These are phyloP conservation scores for Kluyveromyces aestuarii DNA, from an alignment of 805 yeast genomes.

Conservation along the genomic window DNA sequence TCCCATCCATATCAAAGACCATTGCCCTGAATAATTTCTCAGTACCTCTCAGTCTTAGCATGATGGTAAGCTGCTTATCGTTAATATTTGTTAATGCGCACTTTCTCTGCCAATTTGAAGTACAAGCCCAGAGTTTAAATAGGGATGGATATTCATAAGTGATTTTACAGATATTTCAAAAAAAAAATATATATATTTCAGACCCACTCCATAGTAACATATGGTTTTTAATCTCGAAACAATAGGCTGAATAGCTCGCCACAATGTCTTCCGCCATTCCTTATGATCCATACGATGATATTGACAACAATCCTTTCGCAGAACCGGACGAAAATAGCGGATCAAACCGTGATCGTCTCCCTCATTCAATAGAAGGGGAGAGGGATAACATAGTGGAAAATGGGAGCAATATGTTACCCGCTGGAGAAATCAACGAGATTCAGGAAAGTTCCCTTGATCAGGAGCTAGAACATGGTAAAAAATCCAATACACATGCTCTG, in stretches of 20 bases:
- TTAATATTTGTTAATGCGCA: too few species aligned
- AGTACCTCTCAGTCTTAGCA: slow-evolving; percentile 1
- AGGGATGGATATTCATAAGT: background rate
- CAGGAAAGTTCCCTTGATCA: background rate
- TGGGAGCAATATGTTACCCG: background rate
- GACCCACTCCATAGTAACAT: too few species aligned
- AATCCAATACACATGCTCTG: background rate
- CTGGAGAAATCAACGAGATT: background rate
- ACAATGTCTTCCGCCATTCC: slow-evolving; percentile 13
- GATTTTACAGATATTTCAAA: background rate
- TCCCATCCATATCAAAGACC: slow-evolving; percentile 76
- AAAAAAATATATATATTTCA: background rate
- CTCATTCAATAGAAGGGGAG: background rate
- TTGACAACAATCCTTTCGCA: slow-evolving; percentile 55
- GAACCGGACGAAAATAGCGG: slow-evolving; percentile 29
- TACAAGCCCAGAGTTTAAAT: background rate
- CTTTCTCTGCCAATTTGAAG: too few species aligned
- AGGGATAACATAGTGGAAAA: background rate
- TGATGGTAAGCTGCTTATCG: background rate
- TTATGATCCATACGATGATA: slow-evolving; percentile 34
- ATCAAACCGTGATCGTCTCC: slow-evolving; percentile 1
- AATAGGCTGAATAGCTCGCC: slow-evolving; percentile 6
- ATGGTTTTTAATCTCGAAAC: background rate
- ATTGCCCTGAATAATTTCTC: slow-evolving; percentile 35
- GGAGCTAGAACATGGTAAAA: background rate